These are phyloP conservation scores for Eucalyptus marginata DNA, from an alignment of 345 rosid genomes.

Conservation along the genomic window DNA sequence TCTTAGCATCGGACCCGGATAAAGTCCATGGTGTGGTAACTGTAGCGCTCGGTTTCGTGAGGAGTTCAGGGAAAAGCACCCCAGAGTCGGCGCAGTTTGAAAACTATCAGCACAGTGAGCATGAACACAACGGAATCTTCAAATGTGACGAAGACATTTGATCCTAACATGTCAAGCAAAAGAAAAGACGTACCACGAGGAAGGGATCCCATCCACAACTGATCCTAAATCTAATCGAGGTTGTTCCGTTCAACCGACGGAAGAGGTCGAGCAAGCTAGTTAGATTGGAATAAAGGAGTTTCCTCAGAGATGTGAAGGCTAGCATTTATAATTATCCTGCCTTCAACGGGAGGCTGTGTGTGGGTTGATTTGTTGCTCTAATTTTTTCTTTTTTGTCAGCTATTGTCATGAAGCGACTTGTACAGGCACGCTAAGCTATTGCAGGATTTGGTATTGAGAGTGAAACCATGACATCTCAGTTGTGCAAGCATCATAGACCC, in stretches of 20 bases:
- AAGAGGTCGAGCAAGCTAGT: slow-evolving; percentile 1
- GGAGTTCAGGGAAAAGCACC: too few species aligned
- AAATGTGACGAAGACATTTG: slow-evolving; percentile 17
- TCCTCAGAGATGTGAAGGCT: neutral
- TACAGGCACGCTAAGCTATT: slow-evolving; percentile 10
- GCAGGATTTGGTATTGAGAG: neutral
- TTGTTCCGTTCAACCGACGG: neutral
- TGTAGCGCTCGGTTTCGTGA: too few species aligned
- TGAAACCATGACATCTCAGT: neutral
- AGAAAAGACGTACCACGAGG: slow-evolving; percentile 52
- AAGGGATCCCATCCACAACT: slow-evolving; percentile 80
- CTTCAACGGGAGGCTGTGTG: neutral
- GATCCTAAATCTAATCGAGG: slow-evolving; percentile 1
- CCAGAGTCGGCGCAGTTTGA: too few species aligned
- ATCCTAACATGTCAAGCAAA: slow-evolving; percentile 57
- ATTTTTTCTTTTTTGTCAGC: slow-evolving; percentile 2
- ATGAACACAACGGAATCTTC: too few species aligned
- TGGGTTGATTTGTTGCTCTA: slow-evolving; percentile 22
- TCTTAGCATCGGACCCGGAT: too few species aligned
- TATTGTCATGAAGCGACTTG: slow-evolving; percentile 17
- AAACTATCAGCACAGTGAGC: too few species aligned
- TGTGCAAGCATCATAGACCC: neutral
- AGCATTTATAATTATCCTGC: neutral
- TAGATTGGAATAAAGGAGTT: neutral
- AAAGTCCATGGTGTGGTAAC: too few species aligned